phyloP scores from a whole-genome alignment of 805 yeast species.

The Spathaspora girioi region DNA sequence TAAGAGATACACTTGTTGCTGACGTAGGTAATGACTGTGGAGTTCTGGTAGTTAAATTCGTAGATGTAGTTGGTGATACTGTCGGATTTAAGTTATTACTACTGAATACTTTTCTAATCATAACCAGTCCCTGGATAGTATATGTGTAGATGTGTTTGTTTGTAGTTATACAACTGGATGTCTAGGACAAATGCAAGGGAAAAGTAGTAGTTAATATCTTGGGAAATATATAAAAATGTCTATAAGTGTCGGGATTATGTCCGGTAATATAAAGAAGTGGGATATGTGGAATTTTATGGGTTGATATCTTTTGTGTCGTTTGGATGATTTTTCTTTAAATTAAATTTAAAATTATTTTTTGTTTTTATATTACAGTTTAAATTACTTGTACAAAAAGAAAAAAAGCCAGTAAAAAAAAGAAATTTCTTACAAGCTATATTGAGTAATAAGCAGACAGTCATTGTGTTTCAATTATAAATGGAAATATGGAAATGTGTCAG shows the following conservation, averaged over 20 bases:
- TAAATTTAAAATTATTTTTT: not conserved
- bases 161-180: not conserved
- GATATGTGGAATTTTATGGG: not conserved
- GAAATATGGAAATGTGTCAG: too few relatives aligned
- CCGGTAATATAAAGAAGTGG: not conserved
- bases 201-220: too few relatives aligned
- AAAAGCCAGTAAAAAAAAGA: not conserved
- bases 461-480: too few relatives aligned
- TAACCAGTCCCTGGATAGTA: not conserved
- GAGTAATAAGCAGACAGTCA: not conserved
- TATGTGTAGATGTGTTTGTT: not conserved
- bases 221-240: not conserved
- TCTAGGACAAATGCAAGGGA: not conserved
- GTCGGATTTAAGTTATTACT: not conserved
- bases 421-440: not conserved
- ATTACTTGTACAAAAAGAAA: not conserved
- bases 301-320: not conserved
- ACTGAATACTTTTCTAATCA: not conserved
- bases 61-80: constrained; percentile 1
- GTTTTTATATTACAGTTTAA: not conserved
- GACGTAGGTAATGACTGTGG: not conserved
- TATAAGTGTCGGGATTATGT: too few relatives aligned
- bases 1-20: not conserved
- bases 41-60: not conserved
- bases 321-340: not conserved